These are phyloP conservation scores for Sonneratia alba DNA, from an alignment of 345 rosid genomes.

Conservation along the genomic window DNA sequence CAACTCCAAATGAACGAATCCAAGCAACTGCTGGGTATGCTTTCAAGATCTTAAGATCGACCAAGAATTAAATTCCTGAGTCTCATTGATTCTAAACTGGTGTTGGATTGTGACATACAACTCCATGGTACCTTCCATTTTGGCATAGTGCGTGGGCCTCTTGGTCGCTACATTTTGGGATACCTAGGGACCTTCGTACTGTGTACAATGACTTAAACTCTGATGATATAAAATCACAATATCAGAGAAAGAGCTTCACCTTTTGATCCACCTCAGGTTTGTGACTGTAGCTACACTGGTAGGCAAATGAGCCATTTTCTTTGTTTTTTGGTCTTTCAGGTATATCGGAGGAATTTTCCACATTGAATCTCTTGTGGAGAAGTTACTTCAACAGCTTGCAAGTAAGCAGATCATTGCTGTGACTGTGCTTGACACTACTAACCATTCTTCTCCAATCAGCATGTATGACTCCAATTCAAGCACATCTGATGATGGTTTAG, in stretches of 20 bases:
- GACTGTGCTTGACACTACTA: slow-evolving; percentile 75
- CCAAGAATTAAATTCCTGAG: not conserved
- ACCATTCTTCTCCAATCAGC: slow-evolving; percentile 65
- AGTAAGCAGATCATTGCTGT: slow-evolving; percentile 88
- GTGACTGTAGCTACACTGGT: not conserved
- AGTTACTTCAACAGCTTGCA: slow-evolving; percentile 13
- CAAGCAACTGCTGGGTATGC: slow-evolving; percentile 78
- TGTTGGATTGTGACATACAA: not conserved
- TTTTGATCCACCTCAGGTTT: too few relatives aligned
- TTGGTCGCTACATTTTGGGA: too few relatives aligned
- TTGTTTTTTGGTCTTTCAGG: slow-evolving; percentile 30
- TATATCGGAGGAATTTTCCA: slow-evolving; percentile 91
- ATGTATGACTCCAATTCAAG: slow-evolving; percentile 82
- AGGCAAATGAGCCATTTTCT: not conserved
- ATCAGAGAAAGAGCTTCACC: too few relatives aligned
- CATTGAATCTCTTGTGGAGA: slow-evolving; percentile 81
- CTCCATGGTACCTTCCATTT: not conserved
- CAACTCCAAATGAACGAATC: slow-evolving; percentile 70
- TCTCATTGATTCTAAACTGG: not conserved
- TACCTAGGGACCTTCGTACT: too few relatives aligned
- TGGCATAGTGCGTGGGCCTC: too few relatives aligned
- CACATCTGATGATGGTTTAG: slow-evolving; percentile 46
- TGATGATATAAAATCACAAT: too few relatives aligned
- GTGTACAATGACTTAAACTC: too few relatives aligned
- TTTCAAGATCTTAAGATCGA: not conserved